Base-by-base conservation (phyloP, 345 rosid genomes). In the Populus nigra region DNA sequence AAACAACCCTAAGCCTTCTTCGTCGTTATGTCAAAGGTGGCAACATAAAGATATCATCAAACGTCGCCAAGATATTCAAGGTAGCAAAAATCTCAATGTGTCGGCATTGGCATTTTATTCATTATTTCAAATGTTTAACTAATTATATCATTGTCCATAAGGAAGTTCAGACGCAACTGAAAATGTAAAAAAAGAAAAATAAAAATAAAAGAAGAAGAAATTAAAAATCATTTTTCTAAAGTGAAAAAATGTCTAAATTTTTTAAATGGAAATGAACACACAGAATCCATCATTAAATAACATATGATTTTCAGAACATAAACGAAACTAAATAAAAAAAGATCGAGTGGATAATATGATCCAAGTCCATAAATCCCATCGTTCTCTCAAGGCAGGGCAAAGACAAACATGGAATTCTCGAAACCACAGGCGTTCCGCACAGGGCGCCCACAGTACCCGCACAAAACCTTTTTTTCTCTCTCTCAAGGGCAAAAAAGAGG, bases 391-490 rank as follows among this genome's bases (percentile, higher is more conserved):
- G n/a, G 27, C 27, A n/a, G n/a, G 23, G 3, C 1, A 3, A 57
- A 11, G 25, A n/a, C 27, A 57, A 55, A 22, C n/a, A 8, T 22
- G 13, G 68, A 65, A 41, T 10, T 1, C 59, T 63, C 47, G 29
- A 36, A 68, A 76, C 79, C 79, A 76, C 67, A 4, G 79, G 78
- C 73, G 47, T 67, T 33, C 27, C 66, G 29, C 68, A 9, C 5
- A 33, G 53, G 29, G 23, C 67, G 73, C 73, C 73, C 79, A 68
- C 73, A 68, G 79, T 53, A 13, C 27, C 27, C 10, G 17, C 57
- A 3, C 38, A 39, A 55, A 50, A 55, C 83, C 59, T 45, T n/a
- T 22, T 35, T 8, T 31, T n/a, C 5, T 33, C 13, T 3, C 29
- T 9, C 27, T 25, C 0, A 9, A 3, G 15, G 41, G 20, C 2